A percentile compares a stretch with the other conserved stretches of the same genome.
These are phyloP conservation scores for Penicillium glabrum DNA, from an alignment of 2,329 filamentous ascomycete genomes.

Conservation along the genomic window DNA sequence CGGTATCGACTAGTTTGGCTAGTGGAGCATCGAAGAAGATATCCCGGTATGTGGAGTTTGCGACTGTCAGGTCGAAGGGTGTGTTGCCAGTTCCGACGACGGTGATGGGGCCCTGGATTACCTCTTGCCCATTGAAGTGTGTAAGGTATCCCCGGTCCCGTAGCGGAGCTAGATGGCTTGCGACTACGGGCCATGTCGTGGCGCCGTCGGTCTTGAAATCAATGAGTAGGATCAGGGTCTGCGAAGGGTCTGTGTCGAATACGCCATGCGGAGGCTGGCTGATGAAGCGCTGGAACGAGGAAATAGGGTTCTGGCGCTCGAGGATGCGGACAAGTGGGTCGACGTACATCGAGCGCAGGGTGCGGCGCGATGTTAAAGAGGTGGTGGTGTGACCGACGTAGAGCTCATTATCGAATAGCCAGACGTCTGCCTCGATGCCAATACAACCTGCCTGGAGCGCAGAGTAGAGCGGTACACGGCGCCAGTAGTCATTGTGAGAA, in stretches of 20 bases:
- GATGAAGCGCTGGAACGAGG: conserved; percentile 33
- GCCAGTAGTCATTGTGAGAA: conserved; percentile 62
- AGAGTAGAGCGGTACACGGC: conserved; percentile 55
- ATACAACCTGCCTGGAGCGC: conserved; percentile 56
- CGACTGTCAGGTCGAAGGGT: conserved; percentile 48
- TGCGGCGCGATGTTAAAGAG: conserved; percentile 47
- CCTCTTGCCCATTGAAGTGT: conserved; percentile 48
- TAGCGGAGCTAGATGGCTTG: conserved; percentile 47
- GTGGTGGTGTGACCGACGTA: conserved; percentile 55
- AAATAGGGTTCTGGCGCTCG: conserved; percentile 49
- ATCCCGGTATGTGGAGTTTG: conserved; percentile 51
- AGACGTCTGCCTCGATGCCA: conserved; percentile 59
- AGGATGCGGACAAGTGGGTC: conserved; percentile 53
- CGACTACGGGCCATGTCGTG: conserved; percentile 38
- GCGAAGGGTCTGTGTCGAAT: conserved; percentile 51
- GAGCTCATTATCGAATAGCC: conserved; percentile 54
- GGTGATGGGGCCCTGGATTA: conserved; percentile 49
- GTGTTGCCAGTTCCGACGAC: conserved; percentile 56
- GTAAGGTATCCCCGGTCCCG: conserved; percentile 52
- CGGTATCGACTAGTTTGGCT: conserved; percentile 34
- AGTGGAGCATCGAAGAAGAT: conserved; percentile 59
- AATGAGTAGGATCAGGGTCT: conserved; percentile 54
- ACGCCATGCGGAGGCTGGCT: conserved; percentile 45
- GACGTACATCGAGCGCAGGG: conserved; percentile 54
- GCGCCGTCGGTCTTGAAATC: conserved; percentile 50